Conservation (phyloP, 495 filamentous ascomycete genomes). For the Neurospora africana region DNA sequence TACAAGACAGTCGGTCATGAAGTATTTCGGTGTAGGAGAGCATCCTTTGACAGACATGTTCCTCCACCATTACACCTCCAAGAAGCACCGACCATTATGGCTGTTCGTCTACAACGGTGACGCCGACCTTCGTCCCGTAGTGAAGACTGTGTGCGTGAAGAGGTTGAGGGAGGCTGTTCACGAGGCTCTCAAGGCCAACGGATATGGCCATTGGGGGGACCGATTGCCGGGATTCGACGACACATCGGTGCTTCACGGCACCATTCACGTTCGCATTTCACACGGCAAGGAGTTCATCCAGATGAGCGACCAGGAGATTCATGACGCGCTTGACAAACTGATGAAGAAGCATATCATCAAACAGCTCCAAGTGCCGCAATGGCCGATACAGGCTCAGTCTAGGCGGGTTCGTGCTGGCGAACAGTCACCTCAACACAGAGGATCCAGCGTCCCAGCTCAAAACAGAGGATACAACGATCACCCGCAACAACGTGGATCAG, state of each 20-base stretch:
- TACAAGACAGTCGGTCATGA: slow-evolving; percentile 4
- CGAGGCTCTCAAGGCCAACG: slow-evolving; percentile 43
- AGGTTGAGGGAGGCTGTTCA: slow-evolving; percentile 43
- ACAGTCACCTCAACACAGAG: not conserved
- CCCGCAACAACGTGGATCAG: not conserved
- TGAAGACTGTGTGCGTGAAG: slow-evolving; percentile 42
- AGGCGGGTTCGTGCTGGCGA: not conserved
- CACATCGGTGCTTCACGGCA: slow-evolving; percentile 15
- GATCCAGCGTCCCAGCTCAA: not conserved
- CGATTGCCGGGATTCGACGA: slow-evolving; percentile 3
- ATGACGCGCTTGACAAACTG: not conserved
- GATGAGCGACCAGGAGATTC: not conserved
- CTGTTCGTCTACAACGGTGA: slow-evolving; percentile 24
- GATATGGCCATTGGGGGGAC: slow-evolving; percentile 45
- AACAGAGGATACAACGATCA: not conserved
- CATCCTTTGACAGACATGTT: slow-evolving; percentile 25
- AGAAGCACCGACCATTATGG: slow-evolving; percentile 38
- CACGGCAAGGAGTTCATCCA: slow-evolving; percentile 11
- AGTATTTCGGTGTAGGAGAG: slow-evolving; percentile 20
- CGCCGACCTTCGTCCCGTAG: slow-evolving; percentile 32
- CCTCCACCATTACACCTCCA: slow-evolving; percentile 18
- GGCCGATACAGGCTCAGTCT: not conserved
- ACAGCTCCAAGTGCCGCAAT: not conserved
- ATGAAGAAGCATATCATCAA: not conserved
- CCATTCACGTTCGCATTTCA: slow-evolving; percentile 11